Evolutionary conservation across 331 rosid genomes (phyloP).

Genomic region (Quercus lobata): DNA sequence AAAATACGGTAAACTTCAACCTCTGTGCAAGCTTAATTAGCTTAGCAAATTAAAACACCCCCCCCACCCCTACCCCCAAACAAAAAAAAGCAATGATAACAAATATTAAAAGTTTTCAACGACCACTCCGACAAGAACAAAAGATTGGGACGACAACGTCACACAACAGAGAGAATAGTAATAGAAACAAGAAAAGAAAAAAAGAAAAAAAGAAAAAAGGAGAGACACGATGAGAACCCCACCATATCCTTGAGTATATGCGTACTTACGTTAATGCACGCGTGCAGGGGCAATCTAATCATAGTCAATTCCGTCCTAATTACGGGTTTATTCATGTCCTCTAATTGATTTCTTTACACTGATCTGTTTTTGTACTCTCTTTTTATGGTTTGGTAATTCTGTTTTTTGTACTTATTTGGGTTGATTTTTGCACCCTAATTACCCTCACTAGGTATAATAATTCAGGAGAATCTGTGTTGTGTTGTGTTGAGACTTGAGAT

Average conservation of each 20-base stretch:
- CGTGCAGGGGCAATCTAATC: constrained; percentile 31
- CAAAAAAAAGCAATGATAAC: too few relatives aligned
- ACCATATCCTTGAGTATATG: neutral
- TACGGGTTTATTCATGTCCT: constrained; percentile 16
- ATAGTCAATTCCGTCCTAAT: constrained; percentile 18
- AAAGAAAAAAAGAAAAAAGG: neutral
- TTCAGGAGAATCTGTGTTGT: neutral
- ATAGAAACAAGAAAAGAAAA: neutral
- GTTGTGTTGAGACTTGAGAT: neutral
- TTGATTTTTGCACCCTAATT: neutral
- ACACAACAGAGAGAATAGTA: too few relatives aligned
- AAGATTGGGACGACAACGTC: too few relatives aligned
- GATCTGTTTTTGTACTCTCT: too few relatives aligned
- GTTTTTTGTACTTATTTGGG: neutral
- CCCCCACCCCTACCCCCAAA: too few relatives aligned
- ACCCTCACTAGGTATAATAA: neutral
- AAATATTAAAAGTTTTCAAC: too few relatives aligned
- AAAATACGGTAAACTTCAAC: too few relatives aligned
- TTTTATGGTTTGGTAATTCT: neutral
- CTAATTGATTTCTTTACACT: constrained; percentile 13
- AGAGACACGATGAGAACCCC: neutral
- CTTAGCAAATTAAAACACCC: too few relatives aligned
- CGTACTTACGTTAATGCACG: constrained; percentile 14
- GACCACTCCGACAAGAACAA: too few relatives aligned
- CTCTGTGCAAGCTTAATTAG: too few relatives aligned